phyloP scores from a whole-genome alignment of 2,329 filamentous ascomycete species.

The Pseudocercospora fijiensis region DNA sequence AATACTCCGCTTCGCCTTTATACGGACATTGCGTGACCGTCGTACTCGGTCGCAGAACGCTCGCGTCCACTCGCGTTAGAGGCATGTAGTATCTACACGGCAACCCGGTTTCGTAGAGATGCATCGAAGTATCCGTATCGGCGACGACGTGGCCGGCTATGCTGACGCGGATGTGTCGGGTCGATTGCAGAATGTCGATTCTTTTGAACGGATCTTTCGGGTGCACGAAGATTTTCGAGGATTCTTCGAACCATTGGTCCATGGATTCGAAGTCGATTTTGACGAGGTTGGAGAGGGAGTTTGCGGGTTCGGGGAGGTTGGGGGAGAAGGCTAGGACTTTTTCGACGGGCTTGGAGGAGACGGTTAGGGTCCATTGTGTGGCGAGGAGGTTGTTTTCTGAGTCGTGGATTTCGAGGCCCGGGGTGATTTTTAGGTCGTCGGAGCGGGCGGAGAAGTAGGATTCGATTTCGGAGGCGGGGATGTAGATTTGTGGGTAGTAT shows the following conservation, averaged over 20 bases:
- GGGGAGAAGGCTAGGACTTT: slow-evolving; percentile 27
- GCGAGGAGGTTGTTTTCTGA: slow-evolving; percentile 26
- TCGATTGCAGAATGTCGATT: slow-evolving; percentile 60
- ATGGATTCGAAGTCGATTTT: slow-evolving; percentile 32
- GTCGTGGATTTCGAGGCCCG: slow-evolving; percentile 26
- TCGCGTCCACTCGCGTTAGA: slow-evolving; percentile 50
- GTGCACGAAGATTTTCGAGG: slow-evolving; percentile 59
- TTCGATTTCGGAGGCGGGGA: slow-evolving; percentile 28
- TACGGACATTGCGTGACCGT: slow-evolving; percentile 64
- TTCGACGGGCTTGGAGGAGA: slow-evolving; percentile 22
- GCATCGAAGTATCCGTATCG: slow-evolving; percentile 47
- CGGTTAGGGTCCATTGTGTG: slow-evolving; percentile 28
- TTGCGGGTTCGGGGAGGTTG: slow-evolving; percentile 19
- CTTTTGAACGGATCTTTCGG: slow-evolving; percentile 68
- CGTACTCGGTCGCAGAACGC: slow-evolving; percentile 50
- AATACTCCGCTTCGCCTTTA: slow-evolving; percentile 65
- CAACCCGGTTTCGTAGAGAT: slow-evolving; percentile 62
- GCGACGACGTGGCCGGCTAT: slow-evolving; percentile 51
- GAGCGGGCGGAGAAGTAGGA: slow-evolving; percentile 12
- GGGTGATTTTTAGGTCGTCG: slow-evolving; percentile 20
- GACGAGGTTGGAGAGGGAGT: slow-evolving; percentile 25
- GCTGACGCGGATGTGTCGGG: slow-evolving; percentile 54
- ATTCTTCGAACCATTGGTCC: slow-evolving; percentile 59
- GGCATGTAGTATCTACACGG: slow-evolving; percentile 61
- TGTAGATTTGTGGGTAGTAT: slow-evolving; percentile 45